Conservation (phyloP, 164 flowering plant species). For the Paratinospora sagittata region DNA sequence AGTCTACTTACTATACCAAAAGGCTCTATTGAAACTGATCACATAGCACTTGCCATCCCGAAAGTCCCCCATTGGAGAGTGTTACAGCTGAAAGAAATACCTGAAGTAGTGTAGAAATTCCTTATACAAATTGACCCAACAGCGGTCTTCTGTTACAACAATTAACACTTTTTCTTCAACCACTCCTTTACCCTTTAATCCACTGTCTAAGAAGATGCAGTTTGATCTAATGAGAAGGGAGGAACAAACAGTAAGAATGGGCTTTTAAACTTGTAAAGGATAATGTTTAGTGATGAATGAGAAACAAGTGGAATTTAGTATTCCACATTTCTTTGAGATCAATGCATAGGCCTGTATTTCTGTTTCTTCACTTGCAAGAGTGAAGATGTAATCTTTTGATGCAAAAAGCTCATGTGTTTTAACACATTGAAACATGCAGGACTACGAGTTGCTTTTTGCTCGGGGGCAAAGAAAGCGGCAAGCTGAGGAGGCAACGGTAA, state of each 20-base stretch:
- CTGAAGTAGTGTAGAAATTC: too few relatives aligned
- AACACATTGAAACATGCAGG: conserved; percentile 34
- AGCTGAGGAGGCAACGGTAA: conserved; percentile 21
- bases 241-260: neutral
- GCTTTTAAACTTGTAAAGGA: neutral
- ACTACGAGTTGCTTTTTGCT: conserved; percentile 39
- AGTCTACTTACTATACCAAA: neutral
- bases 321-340: neutral
- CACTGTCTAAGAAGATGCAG: neutral
- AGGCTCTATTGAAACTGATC: neutral
- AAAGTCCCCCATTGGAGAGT: too few relatives aligned
- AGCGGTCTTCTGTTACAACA: neutral
- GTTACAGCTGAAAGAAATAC: too few relatives aligned
- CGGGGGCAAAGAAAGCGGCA: conserved; percentile 23
- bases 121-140: too few relatives aligned
- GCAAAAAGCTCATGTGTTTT: neutral
- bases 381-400: too few relatives aligned
- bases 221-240: neutral
- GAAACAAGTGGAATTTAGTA: too few relatives aligned
- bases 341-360: neutral
- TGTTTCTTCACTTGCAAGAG: neutral
- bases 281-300: too few relatives aligned
- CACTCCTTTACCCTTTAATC: too few relatives aligned
- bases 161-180: neutral
- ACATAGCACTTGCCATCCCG: too few relatives aligned